Conservation (phyloP, 495 filamentous ascomycete genomes). For the Pyrenula aspistea region DNA sequence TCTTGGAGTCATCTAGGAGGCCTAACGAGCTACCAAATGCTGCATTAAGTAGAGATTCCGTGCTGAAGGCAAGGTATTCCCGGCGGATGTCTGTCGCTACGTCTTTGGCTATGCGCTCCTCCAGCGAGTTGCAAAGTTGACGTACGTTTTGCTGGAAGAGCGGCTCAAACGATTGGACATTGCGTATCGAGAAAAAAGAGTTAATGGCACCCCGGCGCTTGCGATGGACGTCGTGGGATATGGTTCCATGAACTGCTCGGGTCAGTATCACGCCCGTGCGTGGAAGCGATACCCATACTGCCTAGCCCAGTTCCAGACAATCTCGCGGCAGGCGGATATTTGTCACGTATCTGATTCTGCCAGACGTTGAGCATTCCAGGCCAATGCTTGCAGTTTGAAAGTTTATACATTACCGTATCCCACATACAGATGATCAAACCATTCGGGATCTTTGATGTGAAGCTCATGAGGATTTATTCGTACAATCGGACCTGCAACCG, state of each 20-base stretch:
- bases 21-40: too few relatives aligned
- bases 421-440: slow-evolving; percentile 23
- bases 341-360: slow-evolving; percentile 15
- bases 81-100: slow-evolving; percentile 11
- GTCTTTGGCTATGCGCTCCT: slow-evolving; percentile 9
- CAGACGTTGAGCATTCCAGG: slow-evolving; percentile 17
- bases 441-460: slow-evolving; percentile 4
- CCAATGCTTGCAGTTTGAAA: too few relatives aligned
- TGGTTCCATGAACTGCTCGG: slow-evolving; percentile 11
- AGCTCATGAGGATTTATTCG: slow-evolving; percentile 8
- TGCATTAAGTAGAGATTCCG: too few relatives aligned
- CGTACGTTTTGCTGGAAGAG: slow-evolving; percentile 20
- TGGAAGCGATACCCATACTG: too few relatives aligned
- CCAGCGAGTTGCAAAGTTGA: slow-evolving; percentile 18
- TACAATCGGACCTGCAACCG: slow-evolving; percentile 8
- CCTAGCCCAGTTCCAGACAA: slow-evolving; percentile 6
- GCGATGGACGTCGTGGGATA: slow-evolving; percentile 18
- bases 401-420: slow-evolving; percentile 12
- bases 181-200: slow-evolving; percentile 24
- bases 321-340: slow-evolving; percentile 3
- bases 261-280: too few relatives aligned
- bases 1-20: too few relatives aligned
- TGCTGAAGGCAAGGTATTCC: too few relatives aligned
- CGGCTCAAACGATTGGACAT: slow-evolving; percentile 17
- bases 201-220: slow-evolving; percentile 21